These are phyloP conservation scores for Aspergillus sparsus DNA, from an alignment of 495 filamentous ascomycete species.

Conservation along the genomic window DNA sequence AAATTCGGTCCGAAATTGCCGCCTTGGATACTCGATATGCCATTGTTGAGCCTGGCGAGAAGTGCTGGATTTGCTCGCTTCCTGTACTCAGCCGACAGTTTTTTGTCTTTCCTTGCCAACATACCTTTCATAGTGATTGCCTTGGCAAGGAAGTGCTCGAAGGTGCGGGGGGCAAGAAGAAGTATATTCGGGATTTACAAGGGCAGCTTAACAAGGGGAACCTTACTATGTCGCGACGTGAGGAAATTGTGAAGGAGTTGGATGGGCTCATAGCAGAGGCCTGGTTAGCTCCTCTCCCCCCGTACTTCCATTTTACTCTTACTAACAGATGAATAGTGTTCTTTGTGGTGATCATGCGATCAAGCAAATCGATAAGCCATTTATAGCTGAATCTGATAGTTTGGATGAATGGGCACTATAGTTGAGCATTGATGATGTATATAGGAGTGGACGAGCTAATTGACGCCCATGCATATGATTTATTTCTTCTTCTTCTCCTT, in stretches of 20 bases:
- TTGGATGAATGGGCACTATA: slow-evolving; percentile 81
- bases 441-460: background rate
- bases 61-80: slow-evolving; percentile 82
- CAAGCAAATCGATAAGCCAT: slow-evolving; percentile 88
- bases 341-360: slow-evolving; percentile 93
- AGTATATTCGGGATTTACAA: slow-evolving; percentile 83
- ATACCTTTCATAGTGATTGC: slow-evolving; percentile 95
- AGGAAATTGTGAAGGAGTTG: slow-evolving; percentile 82
- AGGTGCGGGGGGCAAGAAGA: slow-evolving; percentile 67
- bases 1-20: slow-evolving; percentile 84
- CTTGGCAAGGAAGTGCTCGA: slow-evolving; percentile 80
- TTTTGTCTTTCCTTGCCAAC: slow-evolving; percentile 97
- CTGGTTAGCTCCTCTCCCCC: slow-evolving; percentile 58
- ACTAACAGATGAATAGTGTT: slow-evolving; percentile 48
- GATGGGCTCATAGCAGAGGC: slow-evolving; percentile 80
- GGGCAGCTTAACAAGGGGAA: slow-evolving; percentile 72
- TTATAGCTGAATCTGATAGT: slow-evolving; percentile 70
- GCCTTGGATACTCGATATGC: slow-evolving; percentile 85
- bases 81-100: slow-evolving; percentile 88
- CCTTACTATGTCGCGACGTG: slow-evolving; percentile 63
- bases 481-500: background rate
- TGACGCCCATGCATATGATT: background rate
- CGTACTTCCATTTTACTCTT: slow-evolving; percentile 12
- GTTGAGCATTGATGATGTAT: slow-evolving; percentile 1
- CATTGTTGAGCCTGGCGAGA: slow-evolving; percentile 94